Percentiles rank a stretch among this genome's conserved stretches.
phyloP scores from a whole-genome alignment of 225 moss, liverwort and hornwort genomes.

The Physcomitrium patens region DNA sequence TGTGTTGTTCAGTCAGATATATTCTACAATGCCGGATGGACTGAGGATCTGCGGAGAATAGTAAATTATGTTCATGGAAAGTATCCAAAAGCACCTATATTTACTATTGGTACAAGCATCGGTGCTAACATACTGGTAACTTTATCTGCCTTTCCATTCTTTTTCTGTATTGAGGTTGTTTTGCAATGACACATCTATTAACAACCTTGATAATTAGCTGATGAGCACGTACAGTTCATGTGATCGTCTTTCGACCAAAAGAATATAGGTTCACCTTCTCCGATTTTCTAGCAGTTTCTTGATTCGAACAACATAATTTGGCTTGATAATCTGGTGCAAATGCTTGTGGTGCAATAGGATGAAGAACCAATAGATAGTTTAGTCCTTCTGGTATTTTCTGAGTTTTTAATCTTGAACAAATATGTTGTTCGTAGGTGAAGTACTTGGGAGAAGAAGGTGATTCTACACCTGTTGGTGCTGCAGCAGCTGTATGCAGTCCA shows the following conservation, averaged over 20 bases:
- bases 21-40: conserved; percentile 97
- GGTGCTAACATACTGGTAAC: conserved; percentile 92
- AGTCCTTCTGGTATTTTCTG: background rate
- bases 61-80: conserved; percentile 66
- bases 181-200: conserved; percentile 15
- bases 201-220: conserved; percentile 5
- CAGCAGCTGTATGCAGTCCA: conserved; percentile 84
- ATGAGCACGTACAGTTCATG: conserved; percentile 9
- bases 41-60: conserved; percentile 83
- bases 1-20: conserved; percentile 78
- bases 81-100: conserved; percentile 77
- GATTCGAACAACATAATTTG: conserved; percentile 5
- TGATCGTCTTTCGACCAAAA: background rate
- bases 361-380: conserved; percentile 9
- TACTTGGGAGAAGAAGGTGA: conserved; percentile 92
- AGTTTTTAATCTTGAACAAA: conserved; percentile 22
- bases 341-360: conserved; percentile 14
- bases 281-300: background rate
- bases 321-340: conserved; percentile 17
- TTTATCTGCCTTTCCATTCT: conserved; percentile 20
- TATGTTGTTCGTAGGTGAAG: conserved; percentile 60
- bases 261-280: background rate
- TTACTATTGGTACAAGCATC: conserved; percentile 76
- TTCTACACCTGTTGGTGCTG: conserved; percentile 77
- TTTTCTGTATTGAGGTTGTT: conserved; percentile 2